Conservation (phyloP, 345 rosid species). For the Citrus trifoliata region DNA sequence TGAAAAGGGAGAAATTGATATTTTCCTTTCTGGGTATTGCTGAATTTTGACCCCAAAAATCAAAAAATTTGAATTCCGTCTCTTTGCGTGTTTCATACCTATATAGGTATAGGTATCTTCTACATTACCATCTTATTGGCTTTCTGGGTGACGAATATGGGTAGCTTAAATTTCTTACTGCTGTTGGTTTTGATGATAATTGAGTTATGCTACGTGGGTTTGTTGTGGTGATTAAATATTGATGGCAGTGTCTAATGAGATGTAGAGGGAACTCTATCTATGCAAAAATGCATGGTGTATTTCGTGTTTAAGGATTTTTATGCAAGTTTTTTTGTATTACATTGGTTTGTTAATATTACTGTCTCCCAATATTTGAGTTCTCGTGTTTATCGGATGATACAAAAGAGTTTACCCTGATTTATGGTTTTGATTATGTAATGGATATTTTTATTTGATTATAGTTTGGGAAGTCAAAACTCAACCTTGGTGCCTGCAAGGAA, state of each 20-base stretch:
- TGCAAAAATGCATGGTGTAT: background rate
- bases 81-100: no score
- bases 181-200: no score
- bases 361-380: background rate
- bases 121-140: background rate
- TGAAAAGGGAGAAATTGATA: background rate
- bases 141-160: background rate
- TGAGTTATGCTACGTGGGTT: background rate
- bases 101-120: background rate
- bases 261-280: background rate
- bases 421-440: background rate
- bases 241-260: background rate
- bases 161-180: background rate
- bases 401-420: background rate
- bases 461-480: conserved; percentile 12
- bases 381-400: background rate
- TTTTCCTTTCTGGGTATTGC: background rate
- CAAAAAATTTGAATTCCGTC: background rate
- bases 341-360: background rate
- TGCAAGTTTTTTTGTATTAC: background rate
- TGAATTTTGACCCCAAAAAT: background rate
- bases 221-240: background rate
- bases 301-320: background rate
- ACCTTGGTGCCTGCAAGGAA: background rate
- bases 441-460: conserved; percentile 11